Conservation (phyloP, 2,329 filamentous ascomycete genomes). For the Scytalidium sp. region DNA sequence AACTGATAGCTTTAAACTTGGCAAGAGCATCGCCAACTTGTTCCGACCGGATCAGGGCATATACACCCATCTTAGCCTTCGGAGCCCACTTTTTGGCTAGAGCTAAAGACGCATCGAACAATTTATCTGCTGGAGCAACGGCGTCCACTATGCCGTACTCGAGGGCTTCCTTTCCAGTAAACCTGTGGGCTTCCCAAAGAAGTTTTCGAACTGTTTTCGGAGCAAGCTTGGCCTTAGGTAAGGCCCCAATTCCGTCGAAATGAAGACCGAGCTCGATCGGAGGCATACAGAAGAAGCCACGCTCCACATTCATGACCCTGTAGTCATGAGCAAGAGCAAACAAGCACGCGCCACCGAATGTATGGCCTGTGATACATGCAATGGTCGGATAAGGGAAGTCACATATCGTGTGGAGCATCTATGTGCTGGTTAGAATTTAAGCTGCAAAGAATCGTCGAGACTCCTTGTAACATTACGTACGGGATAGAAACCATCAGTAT, state of each 20-base stretch:
- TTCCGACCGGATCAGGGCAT: conserved; percentile 47
- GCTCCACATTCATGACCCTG: too few relatives aligned
- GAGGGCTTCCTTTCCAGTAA: conserved; percentile 49
- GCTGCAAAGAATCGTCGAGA: too few relatives aligned
- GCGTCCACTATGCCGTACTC: conserved; percentile 52
- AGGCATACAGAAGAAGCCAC: conserved; percentile 23
- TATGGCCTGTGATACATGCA: conserved; percentile 44
- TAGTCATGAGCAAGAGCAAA: conserved; percentile 35
- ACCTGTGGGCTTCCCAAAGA: conserved; percentile 52
- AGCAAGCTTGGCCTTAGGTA: conserved; percentile 48
- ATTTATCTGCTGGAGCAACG: conserved; percentile 43
- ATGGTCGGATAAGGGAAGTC: conserved; percentile 47
- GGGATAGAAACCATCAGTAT: conserved; percentile 4
- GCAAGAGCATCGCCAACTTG: conserved; percentile 48
- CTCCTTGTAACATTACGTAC: background rate
- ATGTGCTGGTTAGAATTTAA: too few relatives aligned
- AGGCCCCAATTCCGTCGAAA: conserved; percentile 50
- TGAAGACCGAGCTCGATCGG: conserved; percentile 53
- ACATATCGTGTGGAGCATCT: conserved; percentile 21
- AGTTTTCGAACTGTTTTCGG: conserved; percentile 51
- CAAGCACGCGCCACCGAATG: conserved; percentile 45
- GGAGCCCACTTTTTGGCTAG: conserved; percentile 39
- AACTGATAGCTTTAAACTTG: background rate
- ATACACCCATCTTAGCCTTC: conserved; percentile 39
- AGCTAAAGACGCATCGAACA: conserved; percentile 43